Conservation (phyloP, 2,329 filamentous ascomycete genomes). For the Cladophialophora psammophila region DNA sequence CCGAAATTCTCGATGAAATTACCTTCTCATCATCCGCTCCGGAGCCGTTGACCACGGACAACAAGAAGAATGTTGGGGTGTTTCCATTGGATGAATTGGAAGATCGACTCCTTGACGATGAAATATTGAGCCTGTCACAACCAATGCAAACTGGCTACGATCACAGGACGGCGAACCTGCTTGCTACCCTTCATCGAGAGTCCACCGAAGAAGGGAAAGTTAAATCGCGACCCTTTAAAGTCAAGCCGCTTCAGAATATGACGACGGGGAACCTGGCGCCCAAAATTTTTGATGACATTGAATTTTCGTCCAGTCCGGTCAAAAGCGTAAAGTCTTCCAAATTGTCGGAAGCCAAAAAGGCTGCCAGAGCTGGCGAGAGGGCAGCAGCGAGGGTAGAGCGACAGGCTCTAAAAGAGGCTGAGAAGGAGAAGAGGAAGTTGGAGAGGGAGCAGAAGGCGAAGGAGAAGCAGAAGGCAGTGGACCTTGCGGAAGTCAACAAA, state of each 20-base stretch:
- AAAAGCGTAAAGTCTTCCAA: constrained; percentile 29
- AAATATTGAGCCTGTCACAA: constrained; percentile 35
- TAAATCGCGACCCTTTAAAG: constrained; percentile 20
- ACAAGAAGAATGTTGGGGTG: background rate
- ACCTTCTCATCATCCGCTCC: constrained; percentile 52
- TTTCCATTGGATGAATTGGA: constrained; percentile 47
- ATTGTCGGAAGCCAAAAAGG: constrained; percentile 6
- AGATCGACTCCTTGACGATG: constrained; percentile 43
- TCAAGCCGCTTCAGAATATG: constrained; percentile 32
- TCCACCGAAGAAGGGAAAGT: constrained; percentile 25
- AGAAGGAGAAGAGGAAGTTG: constrained; percentile 55
- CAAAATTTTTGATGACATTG: constrained; percentile 34
- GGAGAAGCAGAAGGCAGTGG: constrained; percentile 70
- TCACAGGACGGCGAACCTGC: constrained; percentile 50
- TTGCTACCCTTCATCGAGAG: constrained; percentile 45
- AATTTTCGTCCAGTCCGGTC: constrained; percentile 50
- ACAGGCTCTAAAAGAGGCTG: constrained; percentile 53
- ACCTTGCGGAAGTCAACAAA: constrained; percentile 76
- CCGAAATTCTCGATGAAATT: constrained; percentile 48
- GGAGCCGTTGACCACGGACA: constrained; percentile 35
- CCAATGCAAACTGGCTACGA: constrained; percentile 44
- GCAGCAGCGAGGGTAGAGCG: constrained; percentile 51
- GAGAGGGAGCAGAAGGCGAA: constrained; percentile 63
- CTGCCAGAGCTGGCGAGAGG: constrained; percentile 44
- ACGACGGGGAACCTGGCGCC: constrained; percentile 22